phyloP scores from a whole-genome alignment of 139 green algal genomes.

The Raphidocelis subcapitata region DNA sequence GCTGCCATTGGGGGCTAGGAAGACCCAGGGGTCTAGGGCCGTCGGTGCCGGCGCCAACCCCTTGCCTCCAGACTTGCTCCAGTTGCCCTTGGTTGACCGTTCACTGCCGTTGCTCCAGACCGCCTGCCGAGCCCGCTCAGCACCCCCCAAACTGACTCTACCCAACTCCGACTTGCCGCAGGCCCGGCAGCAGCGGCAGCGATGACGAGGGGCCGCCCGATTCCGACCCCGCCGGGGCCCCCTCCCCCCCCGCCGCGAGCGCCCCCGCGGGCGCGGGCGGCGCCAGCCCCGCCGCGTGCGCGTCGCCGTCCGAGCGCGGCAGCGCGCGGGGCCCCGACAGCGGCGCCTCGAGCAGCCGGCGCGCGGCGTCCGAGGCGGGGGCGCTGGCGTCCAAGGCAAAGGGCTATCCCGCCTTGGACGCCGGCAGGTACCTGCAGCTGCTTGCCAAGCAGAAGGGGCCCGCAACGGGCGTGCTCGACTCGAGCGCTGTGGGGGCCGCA shows the following conservation, averaged over 20 bases:
- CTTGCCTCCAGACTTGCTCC: no score
- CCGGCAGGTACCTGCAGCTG: constrained; percentile 22
- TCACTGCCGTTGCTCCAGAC: no score
- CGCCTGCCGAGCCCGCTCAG: no score
- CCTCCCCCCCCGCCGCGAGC: background rate
- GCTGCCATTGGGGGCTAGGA: background rate
- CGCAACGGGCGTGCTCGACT: constrained; percentile 7
- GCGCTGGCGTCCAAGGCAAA: background rate
- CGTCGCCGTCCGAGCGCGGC: background rate
- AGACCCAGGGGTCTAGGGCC: background rate
- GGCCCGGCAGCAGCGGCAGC: no score
- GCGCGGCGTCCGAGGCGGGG: no score
- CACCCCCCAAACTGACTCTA: no score
- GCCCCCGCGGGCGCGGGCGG: background rate
- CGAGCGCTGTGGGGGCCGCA: constrained; percentile 4
- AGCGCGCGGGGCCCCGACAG: background rate
- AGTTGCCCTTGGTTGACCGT: no score
- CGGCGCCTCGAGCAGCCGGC: background rate
- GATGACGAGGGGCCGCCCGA: no score
- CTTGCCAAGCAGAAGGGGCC: constrained; percentile 21
- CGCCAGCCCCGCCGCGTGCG: background rate
- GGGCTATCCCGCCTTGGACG: constrained; percentile 2
- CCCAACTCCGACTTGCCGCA: no score
- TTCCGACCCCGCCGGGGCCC: no score
- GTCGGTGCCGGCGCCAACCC: no score